phyloP scores from a whole-genome alignment of 2,329 filamentous ascomycete species.

The Talaromyces sp. region DNA sequence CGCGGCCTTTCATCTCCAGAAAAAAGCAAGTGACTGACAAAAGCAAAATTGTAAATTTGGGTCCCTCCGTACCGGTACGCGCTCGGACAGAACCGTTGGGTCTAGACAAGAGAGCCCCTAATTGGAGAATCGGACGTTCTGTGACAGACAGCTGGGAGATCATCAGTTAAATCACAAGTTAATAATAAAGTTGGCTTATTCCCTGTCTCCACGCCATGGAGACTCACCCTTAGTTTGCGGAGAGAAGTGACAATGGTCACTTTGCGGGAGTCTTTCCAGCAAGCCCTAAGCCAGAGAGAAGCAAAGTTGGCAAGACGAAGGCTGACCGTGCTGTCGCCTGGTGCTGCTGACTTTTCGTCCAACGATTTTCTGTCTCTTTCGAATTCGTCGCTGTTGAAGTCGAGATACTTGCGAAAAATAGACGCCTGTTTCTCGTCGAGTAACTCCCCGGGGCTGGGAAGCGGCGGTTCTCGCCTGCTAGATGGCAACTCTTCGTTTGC shows the following conservation, averaged over 20 bases:
- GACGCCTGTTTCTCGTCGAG: background rate
- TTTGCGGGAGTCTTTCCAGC: slow-evolving; percentile 26
- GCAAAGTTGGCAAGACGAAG: slow-evolving; percentile 41
- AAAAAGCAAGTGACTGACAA: background rate
- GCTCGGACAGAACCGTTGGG: background rate
- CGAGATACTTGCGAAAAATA: slow-evolving; percentile 3
- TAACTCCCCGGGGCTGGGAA: slow-evolving; percentile 1
- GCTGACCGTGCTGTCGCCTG: slow-evolving; percentile 41
- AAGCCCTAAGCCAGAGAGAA: slow-evolving; percentile 35
- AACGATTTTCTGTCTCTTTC: slow-evolving; percentile 62
- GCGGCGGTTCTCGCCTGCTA: slow-evolving; percentile 46
- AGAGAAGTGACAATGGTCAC: slow-evolving; percentile 7
- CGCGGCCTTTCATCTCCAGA: background rate
- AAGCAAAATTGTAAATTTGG: background rate
- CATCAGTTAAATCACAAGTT: background rate
- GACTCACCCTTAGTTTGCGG: background rate
- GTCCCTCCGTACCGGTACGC: too few species aligned
- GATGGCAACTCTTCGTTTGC: slow-evolving; percentile 61
- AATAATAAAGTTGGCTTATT: background rate
- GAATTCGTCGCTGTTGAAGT: slow-evolving; percentile 14
- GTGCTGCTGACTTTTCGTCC: slow-evolving; percentile 56
- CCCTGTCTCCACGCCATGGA: background rate
- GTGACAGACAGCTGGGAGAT: background rate
- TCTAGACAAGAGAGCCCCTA: background rate
- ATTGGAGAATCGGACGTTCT: background rate